Percentiles rank a stretch among this genome's conserved stretches.
These are phyloP conservation scores for Penicillium digitatum DNA, from an alignment of 2,329 filamentous ascomycete species.

Conservation along the genomic window DNA sequence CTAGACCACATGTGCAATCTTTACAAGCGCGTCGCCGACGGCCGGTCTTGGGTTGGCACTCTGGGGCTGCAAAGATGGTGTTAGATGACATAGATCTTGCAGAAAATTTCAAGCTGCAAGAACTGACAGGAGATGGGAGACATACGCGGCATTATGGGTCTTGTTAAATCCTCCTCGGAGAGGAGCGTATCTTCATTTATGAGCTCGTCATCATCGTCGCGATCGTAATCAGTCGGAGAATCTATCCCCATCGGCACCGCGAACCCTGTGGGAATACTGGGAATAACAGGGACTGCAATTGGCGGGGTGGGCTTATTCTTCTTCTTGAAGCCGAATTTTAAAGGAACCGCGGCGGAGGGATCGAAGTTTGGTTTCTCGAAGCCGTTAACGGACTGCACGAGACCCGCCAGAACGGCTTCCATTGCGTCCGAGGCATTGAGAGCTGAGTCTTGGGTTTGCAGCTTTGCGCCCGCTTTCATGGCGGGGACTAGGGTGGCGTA, in stretches of 20 bases:
- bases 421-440: constrained; percentile 42
- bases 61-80: constrained; percentile 56
- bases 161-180: constrained; percentile 75
- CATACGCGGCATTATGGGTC: constrained; percentile 76
- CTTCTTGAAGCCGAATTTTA: constrained; percentile 65
- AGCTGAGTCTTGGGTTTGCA: constrained; percentile 60
- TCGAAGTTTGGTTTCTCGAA: constrained; percentile 70
- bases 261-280: constrained; percentile 40
- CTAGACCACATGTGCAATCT: constrained; percentile 93
- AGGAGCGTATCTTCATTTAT: constrained; percentile 89
- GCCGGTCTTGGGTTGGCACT: constrained; percentile 77
- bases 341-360: constrained; percentile 54
- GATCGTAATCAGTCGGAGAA: constrained; percentile 43
- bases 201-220: constrained; percentile 70
- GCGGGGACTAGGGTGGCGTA: constrained; percentile 66
- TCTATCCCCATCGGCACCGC: constrained; percentile 30
- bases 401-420: constrained; percentile 27
- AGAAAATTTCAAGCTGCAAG: neutral
- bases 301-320: constrained; percentile 31
- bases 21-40: constrained; percentile 89
- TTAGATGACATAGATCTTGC: constrained; percentile 8
- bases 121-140: constrained; percentile 21
- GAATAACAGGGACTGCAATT: constrained; percentile 18
- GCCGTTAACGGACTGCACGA: constrained; percentile 38
- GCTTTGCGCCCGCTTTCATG: constrained; percentile 64